Percentiles rank a stretch among this genome's conserved stretches.
Evolutionary conservation across 1,284 basidiomycete genomes (phyloP).

Genomic region (Ustilago sp.): DNA sequence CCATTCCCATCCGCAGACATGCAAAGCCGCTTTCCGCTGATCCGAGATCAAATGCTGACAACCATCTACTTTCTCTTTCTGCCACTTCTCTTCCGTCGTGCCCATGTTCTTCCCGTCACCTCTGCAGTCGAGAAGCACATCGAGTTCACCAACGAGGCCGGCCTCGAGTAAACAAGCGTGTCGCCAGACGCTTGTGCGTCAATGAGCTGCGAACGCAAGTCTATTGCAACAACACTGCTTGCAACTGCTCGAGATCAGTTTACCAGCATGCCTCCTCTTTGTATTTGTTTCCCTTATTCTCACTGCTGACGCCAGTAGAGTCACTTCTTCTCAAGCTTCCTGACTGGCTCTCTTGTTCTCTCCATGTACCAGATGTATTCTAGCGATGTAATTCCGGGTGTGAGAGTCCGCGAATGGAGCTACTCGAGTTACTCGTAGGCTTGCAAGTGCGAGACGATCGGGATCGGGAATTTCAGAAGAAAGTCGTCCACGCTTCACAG

Average conservation of each 20-base stretch:
- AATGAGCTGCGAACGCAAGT: neutral
- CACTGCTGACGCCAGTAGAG: conserved; percentile 7
- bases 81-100: neutral
- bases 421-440: neutral
- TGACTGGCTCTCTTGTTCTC: neutral
- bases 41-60: neutral
- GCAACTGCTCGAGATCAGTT: neutral
- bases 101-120: neutral
- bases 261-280: neutral
- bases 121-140: conserved; percentile 78
- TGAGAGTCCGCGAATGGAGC: neutral
- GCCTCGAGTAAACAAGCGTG: conserved; percentile 60
- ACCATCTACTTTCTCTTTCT: neutral
- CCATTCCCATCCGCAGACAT: neutral
- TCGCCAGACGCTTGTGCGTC: neutral
- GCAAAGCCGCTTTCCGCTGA: neutral
- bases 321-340: neutral
- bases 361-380: neutral
- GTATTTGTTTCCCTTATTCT: neutral
- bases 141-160: conserved; percentile 86
- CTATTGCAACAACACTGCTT: neutral
- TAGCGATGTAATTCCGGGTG: neutral
- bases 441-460: neutral
- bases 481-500: conserved; percentile 6
- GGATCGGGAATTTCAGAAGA: neutral